Evolutionary conservation across 2,329 filamentous ascomycete species (phyloP).

Genomic region (Cordyceps pruinosa): DNA sequence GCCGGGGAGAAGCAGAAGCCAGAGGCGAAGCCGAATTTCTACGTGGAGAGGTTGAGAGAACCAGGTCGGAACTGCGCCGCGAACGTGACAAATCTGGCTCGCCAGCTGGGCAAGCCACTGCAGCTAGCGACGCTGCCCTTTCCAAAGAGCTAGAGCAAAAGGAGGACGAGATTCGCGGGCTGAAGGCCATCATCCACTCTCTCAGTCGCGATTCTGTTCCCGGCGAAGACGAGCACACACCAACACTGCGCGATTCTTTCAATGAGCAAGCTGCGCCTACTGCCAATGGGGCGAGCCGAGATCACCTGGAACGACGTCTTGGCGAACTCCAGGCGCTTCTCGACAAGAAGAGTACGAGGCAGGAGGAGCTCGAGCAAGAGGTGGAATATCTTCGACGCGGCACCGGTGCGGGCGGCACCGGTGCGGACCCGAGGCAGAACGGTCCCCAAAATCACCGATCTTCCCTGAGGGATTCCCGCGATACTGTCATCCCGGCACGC

Average conservation of each 20-base stretch:
- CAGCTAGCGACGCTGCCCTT: constrained; percentile 38
- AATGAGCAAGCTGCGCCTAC: background rate
- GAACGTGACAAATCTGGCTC: constrained; percentile 70
- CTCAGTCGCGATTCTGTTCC: constrained; percentile 70
- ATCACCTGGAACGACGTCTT: constrained; percentile 74
- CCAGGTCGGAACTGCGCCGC: constrained; percentile 76
- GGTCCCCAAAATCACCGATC: constrained; percentile 44
- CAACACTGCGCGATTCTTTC: constrained; percentile 20
- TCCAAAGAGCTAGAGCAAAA: constrained; percentile 83
- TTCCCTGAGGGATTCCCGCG: constrained; percentile 59
- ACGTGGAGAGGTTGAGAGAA: constrained; percentile 87
- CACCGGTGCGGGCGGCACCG: constrained; percentile 29
- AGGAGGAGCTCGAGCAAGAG: constrained; percentile 82
- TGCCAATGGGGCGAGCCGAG: constrained; percentile 42
- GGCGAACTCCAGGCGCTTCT: constrained; percentile 67
- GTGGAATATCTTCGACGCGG: constrained; percentile 57
- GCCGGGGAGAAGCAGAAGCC: constrained; percentile 89
- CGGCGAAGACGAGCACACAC: constrained; percentile 28
- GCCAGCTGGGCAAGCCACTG: constrained; percentile 26
- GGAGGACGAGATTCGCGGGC: constrained; percentile 91
- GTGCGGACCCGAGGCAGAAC: constrained; percentile 21
- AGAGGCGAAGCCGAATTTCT: constrained; percentile 94
- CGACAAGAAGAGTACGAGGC: constrained; percentile 64
- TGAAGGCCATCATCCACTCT: constrained; percentile 97
- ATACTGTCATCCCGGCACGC: constrained; percentile 54